Evolutionary conservation across 2,329 filamentous ascomycete species (phyloP), one percentile per base, ranked within the genome.

Genomic region (Colletotrichum echinochloae): DNA sequence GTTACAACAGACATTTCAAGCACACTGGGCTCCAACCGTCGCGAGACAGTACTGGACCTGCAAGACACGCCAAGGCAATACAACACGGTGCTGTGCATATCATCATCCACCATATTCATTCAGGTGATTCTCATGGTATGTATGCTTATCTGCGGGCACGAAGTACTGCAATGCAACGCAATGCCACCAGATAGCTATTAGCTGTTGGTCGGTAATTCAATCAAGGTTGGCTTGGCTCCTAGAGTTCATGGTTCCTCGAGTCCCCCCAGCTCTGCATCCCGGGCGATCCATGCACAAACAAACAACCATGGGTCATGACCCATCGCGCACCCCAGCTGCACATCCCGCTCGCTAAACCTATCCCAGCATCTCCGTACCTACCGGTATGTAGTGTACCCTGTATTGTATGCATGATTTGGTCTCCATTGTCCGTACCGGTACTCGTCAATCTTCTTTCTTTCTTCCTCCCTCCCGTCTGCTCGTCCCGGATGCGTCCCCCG

Each of bases 221-320:
- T 41, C 30, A 8, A 33, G 30, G 30, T 8, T 33, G 30, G 30
- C 30, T n/a, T n/a, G 30, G 30, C 30, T 33, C 39, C 56, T 14
- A n/a, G n/a, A 41, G 9, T 33, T 48, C 26, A 26, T 48, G 57
- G 37, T n/a, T n/a, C n/a, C n/a, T n/a, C n/a, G n/a, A n/a, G n/a
- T n/a, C 20, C 41, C 56, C 44, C 52, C 51, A 35, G 41, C 66
- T 28, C 39, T 61, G 62, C 59, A 61, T n/a, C 33, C 23, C 37
- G 33, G 48, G 51, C 41, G 66, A 61, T 60, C 56, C 66, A 66
- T 70, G 66, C 63, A 70, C 48, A 66, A 18, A 65, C 37, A 48
- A 26, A n/a, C n/a, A n/a, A n/a, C n/a, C n/a, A n/a, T n/a, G n/a
- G n/a, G n/a, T 23, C 46, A 26, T 33, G 26, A 18, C 11, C 23